phyloP scores from a whole-genome alignment of 768 basidiomycete species.

The Roridomyces roridus region DNA sequence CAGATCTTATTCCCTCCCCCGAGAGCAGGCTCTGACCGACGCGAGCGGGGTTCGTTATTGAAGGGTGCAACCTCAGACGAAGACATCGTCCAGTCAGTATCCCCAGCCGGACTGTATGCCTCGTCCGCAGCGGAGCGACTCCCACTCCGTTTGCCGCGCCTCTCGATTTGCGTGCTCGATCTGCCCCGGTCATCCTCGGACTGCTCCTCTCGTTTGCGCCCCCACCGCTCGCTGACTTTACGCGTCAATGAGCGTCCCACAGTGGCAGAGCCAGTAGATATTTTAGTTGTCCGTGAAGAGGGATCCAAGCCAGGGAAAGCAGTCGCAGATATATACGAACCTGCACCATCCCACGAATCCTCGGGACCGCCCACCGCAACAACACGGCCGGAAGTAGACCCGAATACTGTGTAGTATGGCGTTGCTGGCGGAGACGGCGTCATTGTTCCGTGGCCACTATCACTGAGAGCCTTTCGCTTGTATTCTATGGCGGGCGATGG shows the following conservation, averaged over 20 bases:
- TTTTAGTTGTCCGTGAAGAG: constrained; percentile 14
- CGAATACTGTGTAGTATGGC: constrained; percentile 67
- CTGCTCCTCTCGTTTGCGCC: constrained; percentile 18
- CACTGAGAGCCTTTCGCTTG: constrained; percentile 4
- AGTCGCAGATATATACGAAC: constrained; percentile 21
- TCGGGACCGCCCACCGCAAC: constrained; percentile 51
- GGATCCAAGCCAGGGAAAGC: constrained; percentile 25
- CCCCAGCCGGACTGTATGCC: not conserved
- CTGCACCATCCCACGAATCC: constrained; percentile 39
- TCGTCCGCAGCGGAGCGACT: constrained; percentile 9
- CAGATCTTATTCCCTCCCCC: constrained; percentile 57
- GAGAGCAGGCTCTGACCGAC: constrained; percentile 26
- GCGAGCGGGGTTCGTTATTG: constrained; percentile 22
- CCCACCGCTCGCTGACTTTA: constrained; percentile 25
- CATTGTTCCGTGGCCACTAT: constrained; percentile 1
- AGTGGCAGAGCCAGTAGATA: constrained; percentile 3
- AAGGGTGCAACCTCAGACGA: constrained; percentile 6
- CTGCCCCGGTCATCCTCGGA: constrained; percentile 25
- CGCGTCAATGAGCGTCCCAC: constrained; percentile 21
- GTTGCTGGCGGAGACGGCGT: constrained; percentile 26
- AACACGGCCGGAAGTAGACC: constrained; percentile 49
- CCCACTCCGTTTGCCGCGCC: constrained; percentile 5
- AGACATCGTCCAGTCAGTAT: constrained; percentile 5
- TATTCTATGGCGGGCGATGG: constrained; percentile 14
- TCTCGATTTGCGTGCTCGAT: constrained; percentile 8